Evolutionary conservation across 2,329 filamentous ascomycete genomes (phyloP).

Genomic region (Penicillium brevicompactum): DNA sequence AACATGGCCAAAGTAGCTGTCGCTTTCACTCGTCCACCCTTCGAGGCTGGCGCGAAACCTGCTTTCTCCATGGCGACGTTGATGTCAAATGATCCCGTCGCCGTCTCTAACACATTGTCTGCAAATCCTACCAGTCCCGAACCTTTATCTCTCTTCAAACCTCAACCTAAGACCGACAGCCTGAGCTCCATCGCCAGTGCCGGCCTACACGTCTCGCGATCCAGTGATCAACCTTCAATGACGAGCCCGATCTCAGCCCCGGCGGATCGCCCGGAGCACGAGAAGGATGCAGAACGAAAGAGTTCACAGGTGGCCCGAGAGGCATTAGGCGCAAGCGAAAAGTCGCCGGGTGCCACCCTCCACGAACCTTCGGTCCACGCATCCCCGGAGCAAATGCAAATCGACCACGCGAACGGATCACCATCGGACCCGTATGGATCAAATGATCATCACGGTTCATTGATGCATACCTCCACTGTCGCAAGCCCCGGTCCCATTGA

Average conservation of each 20-base stretch:
- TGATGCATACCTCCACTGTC: constrained; percentile 52
- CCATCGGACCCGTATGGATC: constrained; percentile 50
- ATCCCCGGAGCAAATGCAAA: constrained; percentile 47
- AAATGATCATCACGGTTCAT: constrained; percentile 52
- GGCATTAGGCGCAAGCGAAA: constrained; percentile 41
- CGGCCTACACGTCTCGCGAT: constrained; percentile 45
- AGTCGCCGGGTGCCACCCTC: constrained; percentile 39
- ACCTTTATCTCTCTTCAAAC: constrained; percentile 37
- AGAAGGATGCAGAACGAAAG: constrained; percentile 36
- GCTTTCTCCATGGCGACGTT: constrained; percentile 46
- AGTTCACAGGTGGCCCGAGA: constrained; percentile 47
- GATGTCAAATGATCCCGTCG: constrained; percentile 45
- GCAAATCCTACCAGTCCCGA: constrained; percentile 33
- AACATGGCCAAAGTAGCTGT: constrained; percentile 41
- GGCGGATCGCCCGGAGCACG: constrained; percentile 35
- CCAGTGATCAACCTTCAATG: constrained; percentile 40
- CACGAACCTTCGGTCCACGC: constrained; percentile 53
- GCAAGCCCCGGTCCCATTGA: constrained; percentile 52
- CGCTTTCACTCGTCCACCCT: constrained; percentile 32
- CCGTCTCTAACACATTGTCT: constrained; percentile 40
- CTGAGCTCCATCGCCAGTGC: constrained; percentile 46
- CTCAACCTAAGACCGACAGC: constrained; percentile 39
- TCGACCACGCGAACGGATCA: constrained; percentile 52
- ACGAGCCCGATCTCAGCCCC: constrained; percentile 56
- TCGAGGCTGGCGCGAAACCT: constrained; percentile 34